Evolutionary conservation across 192 early-diverging fungal genomes (phyloP).

Genomic region (Umbelopsis sp.): DNA sequence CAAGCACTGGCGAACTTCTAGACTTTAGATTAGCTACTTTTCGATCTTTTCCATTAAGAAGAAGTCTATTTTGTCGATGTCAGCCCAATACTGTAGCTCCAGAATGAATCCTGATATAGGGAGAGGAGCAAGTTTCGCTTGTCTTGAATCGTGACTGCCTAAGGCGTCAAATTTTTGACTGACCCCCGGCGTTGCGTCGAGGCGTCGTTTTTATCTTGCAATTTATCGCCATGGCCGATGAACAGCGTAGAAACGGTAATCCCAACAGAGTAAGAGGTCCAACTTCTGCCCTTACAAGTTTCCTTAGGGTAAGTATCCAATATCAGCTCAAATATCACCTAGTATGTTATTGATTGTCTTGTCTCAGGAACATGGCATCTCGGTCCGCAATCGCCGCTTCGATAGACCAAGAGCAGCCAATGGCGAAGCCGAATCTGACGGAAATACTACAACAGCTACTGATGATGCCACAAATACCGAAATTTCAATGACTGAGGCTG

Average conservation of each 20-base stretch:
- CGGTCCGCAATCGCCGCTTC: conserved; percentile 27
- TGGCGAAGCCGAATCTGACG: not conserved
- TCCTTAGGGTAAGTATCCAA: conserved; percentile 43
- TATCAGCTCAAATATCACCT: not conserved
- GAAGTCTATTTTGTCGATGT: no score
- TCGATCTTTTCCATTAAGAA: no score
- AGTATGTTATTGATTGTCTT: not conserved
- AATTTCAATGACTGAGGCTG: not conserved
- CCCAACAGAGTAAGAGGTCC: conserved; percentile 49
- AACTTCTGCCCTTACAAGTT: conserved; percentile 51
- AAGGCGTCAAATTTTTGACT: not conserved
- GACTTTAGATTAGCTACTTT: no score
- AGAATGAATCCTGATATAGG: not conserved
- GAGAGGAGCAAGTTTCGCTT: no score
- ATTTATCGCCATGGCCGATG: not conserved
- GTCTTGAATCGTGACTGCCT: not conserved
- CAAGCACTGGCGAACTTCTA: no score
- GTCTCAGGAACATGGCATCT: conserved; percentile 39
- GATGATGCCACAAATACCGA: no score
- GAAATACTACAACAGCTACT: no score
- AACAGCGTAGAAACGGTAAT: not conserved
- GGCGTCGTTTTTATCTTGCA: not conserved
- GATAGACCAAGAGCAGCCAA: not conserved
- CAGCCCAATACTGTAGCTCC: no score
- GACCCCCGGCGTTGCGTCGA: not conserved